phyloP scores from a whole-genome alignment of 176 grass and related monocot genomes.

The Metroxylon sagu region DNA sequence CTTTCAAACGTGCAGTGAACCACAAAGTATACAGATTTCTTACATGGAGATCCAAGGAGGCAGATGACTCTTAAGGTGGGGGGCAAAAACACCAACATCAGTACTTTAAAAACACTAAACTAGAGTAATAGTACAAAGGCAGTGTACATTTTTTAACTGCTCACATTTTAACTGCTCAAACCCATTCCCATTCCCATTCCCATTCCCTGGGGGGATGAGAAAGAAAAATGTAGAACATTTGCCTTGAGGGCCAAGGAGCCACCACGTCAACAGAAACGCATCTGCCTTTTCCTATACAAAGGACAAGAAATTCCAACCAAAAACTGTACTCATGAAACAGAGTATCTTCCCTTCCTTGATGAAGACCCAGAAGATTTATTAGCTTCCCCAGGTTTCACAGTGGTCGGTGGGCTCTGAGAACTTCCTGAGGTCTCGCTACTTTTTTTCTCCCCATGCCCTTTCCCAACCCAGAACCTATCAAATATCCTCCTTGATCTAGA shows the following conservation, averaged over 20 bases:
- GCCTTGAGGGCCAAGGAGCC: not conserved
- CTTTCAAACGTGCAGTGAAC: too few relatives aligned
- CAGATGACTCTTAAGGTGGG: too few relatives aligned
- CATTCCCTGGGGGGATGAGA: conserved; percentile 10
- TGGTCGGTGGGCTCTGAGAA: conserved; percentile 65
- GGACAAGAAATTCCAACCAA: not conserved
- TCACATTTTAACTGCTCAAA: conserved; percentile 25
- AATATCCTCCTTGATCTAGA: conserved; percentile 84
- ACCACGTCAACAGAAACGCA: not conserved
- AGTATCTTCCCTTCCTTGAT: conserved; percentile 64
- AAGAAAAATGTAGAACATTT: conserved; percentile 23
- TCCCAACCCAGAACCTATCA: conserved; percentile 72
- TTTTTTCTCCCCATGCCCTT: conserved; percentile 59
- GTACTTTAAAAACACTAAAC: too few relatives aligned
- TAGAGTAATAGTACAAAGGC: conserved; percentile 20
- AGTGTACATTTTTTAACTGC: not conserved
- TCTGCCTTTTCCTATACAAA: conserved; percentile 31
- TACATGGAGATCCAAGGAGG: too few relatives aligned
- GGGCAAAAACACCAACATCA: too few relatives aligned
- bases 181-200: not conserved
- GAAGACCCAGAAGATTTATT: conserved; percentile 57
- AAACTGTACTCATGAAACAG: conserved; percentile 54
- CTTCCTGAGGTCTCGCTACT: conserved; percentile 84
- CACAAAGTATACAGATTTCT: too few relatives aligned
- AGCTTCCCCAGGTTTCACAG: conserved; percentile 45